These are phyloP conservation scores for Mortierella sp. DNA, from an alignment of 371 early-diverging fungal genomes.

Conservation along the genomic window DNA sequence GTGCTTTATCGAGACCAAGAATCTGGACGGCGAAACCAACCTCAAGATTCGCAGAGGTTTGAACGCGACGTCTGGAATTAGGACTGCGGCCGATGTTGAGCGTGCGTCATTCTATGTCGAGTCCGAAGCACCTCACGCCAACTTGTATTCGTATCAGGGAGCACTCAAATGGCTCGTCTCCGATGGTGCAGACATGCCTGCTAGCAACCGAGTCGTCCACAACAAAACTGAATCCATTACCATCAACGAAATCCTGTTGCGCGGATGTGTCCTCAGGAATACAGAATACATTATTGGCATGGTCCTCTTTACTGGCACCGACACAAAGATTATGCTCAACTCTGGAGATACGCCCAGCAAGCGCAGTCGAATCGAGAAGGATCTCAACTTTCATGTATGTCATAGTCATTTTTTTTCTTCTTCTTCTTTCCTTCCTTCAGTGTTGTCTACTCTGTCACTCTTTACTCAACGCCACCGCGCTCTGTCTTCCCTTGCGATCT, in stretches of 20 bases:
- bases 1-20: constrained; percentile 96
- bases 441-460: background rate
- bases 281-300: constrained; percentile 88
- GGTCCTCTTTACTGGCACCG: constrained; percentile 87
- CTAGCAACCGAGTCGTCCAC: constrained; percentile 44
- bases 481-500: no score
- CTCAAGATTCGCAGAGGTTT: constrained; percentile 80
- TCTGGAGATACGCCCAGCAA: constrained; percentile 93
- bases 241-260: constrained; percentile 86
- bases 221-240: constrained; percentile 75
- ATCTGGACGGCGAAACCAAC: constrained; percentile 94
- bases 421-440: background rate
- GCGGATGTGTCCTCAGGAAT: constrained; percentile 93
- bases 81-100: constrained; percentile 66
- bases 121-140: constrained; percentile 82
- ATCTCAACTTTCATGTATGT: constrained; percentile 90
- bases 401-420: background rate
- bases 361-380: constrained; percentile 92
- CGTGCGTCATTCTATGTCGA: constrained; percentile 72
- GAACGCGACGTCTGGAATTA: constrained; percentile 57
- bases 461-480: background rate
- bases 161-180: constrained; percentile 62
- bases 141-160: constrained; percentile 81
- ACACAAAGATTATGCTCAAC: constrained; percentile 94
- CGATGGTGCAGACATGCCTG: constrained; percentile 39